These are phyloP conservation scores for Xanthoparmelia taractica DNA, from an alignment of 495 filamentous ascomycete species.

Conservation along the genomic window DNA sequence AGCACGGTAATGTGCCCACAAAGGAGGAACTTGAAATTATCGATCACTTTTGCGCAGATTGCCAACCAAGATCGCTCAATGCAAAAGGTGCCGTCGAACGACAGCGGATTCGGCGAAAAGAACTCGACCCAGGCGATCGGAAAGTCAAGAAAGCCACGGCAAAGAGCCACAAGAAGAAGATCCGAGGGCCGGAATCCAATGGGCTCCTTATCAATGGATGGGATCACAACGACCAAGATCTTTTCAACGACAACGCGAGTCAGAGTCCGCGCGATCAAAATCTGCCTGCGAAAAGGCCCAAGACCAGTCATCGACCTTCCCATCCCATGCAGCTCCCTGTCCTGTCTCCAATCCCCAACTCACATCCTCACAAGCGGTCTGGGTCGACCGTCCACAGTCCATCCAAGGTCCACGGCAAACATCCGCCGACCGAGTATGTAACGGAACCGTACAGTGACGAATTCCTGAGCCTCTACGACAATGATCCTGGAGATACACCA, in stretches of 20 bases:
- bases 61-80: conserved; percentile 67
- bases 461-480: conserved; percentile 63
- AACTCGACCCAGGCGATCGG: conserved; percentile 51
- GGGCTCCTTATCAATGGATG: conserved; percentile 37
- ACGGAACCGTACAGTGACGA: conserved; percentile 61
- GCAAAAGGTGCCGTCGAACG: conserved; percentile 58
- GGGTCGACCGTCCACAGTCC: conserved; percentile 46
- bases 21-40: conserved; percentile 48
- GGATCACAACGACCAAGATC: conserved; percentile 36
- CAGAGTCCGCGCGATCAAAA: conserved; percentile 53
- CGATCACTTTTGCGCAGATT: conserved; percentile 78
- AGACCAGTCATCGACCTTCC: conserved; percentile 64
- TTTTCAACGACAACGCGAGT: conserved; percentile 36
- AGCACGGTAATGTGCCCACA: conserved; percentile 54
- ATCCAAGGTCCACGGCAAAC: conserved; percentile 38
- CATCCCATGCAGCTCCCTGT: conserved; percentile 57
- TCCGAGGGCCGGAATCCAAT: conserved; percentile 37
- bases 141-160: conserved; percentile 59
- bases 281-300: conserved; percentile 60
- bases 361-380: conserved; percentile 45
- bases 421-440: conserved; percentile 46
- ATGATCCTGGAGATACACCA: conserved; percentile 46
- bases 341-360: conserved; percentile 32
- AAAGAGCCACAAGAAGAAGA: conserved; percentile 71
- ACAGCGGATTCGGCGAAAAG: conserved; percentile 53